Percentiles rank a stretch among this genome's conserved stretches.
phyloP scores from a whole-genome alignment of 768 basidiomycete species.

The Amanita rubescens region DNA sequence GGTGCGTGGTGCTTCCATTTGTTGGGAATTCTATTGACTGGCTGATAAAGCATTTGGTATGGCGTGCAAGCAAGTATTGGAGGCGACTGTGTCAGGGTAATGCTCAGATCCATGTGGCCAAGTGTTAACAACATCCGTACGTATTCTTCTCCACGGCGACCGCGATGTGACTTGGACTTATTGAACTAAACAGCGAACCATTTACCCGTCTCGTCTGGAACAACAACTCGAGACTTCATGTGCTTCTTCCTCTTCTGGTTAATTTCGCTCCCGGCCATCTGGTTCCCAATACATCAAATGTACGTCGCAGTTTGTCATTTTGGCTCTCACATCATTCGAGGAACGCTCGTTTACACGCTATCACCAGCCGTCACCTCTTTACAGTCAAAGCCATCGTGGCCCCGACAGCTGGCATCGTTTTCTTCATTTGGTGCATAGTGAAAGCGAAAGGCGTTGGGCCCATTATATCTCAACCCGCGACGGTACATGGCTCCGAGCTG shows the following conservation, averaged over 20 bases:
- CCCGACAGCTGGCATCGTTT: constrained; percentile 60
- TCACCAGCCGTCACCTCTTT: constrained; percentile 64
- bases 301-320: constrained; percentile 23
- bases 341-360: not conserved
- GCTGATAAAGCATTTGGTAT: constrained; percentile 57
- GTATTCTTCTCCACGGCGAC: constrained; percentile 15
- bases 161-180: not conserved
- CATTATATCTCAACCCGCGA: constrained; percentile 58
- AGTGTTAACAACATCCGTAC: constrained; percentile 57
- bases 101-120: constrained; percentile 75
- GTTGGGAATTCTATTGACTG: not conserved
- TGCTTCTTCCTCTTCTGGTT: constrained; percentile 88
- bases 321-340: not conserved
- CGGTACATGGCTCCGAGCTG: constrained; percentile 56
- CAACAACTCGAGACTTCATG: constrained; percentile 66
- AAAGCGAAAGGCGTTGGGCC: constrained; percentile 75
- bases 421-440: constrained; percentile 73
- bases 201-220: constrained; percentile 68
- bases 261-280: constrained; percentile 69
- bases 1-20: constrained; percentile 31
- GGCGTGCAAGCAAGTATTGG: constrained; percentile 79
- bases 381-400: constrained; percentile 69
- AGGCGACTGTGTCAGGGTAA: constrained; percentile 67
- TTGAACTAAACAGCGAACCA: constrained; percentile 45
- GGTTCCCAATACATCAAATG: constrained; percentile 81